phyloP scores from a whole-genome alignment of 2,329 filamentous ascomycete genomes.

The Huntiella decipiens region DNA sequence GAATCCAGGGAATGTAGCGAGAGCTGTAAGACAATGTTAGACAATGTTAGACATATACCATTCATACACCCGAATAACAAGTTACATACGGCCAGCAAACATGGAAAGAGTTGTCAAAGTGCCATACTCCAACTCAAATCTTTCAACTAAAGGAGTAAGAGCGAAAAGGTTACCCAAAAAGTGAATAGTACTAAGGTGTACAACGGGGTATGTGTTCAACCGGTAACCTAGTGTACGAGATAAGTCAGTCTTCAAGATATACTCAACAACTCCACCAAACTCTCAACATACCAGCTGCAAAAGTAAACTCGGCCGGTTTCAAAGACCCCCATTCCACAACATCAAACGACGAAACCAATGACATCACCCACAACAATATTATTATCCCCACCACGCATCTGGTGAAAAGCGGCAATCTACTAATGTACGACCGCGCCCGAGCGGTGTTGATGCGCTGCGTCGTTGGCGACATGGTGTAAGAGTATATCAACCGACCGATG shows the following conservation, averaged over 20 bases:
- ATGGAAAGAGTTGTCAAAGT: constrained; percentile 73
- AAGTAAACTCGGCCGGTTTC: constrained; percentile 48
- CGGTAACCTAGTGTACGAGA: constrained; percentile 50
- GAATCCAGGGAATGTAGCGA: constrained; percentile 65
- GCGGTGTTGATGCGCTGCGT: constrained; percentile 29
- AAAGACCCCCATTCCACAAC: constrained; percentile 60
- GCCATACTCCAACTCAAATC: constrained; percentile 84
- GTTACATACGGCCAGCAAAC: constrained; percentile 67
- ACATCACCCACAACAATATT: constrained; percentile 50
- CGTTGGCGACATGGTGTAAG: constrained; percentile 4
- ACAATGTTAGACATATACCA: background rate
- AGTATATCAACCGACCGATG: background rate
- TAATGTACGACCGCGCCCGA: constrained; percentile 61
- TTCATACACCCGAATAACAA: background rate
- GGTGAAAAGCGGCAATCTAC: constrained; percentile 77
- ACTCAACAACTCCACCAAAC: background rate
- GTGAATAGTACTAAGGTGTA: constrained; percentile 70
- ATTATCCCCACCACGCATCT: constrained; percentile 35
- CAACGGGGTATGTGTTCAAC: constrained; percentile 76
- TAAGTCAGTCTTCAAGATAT: background rate
- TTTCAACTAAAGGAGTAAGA: constrained; percentile 71
- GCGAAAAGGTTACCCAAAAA: constrained; percentile 61
- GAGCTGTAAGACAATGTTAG: constrained; percentile 27
- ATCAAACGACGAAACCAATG: constrained; percentile 51
- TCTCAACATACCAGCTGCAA: constrained; percentile 5